Conservation (phyloP, 75 land plant genomes). For the Pinus albicaulis region DNA sequence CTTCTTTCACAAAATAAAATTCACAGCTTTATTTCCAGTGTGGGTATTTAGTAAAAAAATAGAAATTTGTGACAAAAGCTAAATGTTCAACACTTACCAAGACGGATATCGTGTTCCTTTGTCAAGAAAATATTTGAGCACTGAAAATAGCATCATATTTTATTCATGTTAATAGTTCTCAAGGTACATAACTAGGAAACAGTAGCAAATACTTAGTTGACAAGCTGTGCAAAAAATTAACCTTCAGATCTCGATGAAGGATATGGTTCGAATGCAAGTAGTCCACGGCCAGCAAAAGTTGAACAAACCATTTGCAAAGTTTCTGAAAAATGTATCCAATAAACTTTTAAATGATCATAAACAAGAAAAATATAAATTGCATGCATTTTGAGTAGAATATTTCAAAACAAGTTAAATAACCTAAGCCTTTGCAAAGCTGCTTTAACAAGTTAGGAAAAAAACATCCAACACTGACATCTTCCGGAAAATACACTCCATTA, state of each 20-base stretch:
- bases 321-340: constrained; percentile 31
- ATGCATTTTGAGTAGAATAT: not conserved
- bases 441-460: not conserved
- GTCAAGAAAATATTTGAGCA: constrained; percentile 92
- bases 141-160: constrained; percentile 29
- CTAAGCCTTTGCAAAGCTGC: not conserved
- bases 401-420: not conserved
- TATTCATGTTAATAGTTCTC: not conserved
- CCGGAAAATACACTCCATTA: constrained; percentile 77
- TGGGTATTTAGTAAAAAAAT: not conserved
- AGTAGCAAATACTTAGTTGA: not conserved
- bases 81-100: constrained; percentile 38
- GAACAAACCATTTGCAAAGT: constrained; percentile 62
- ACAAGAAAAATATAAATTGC: not conserved
- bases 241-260: constrained; percentile 91
- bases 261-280: constrained; percentile 80
- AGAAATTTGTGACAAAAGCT: not conserved
- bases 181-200: not conserved
- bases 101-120: constrained; percentile 73
- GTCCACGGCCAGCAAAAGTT: constrained; percentile 75
- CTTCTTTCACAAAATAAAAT: not conserved
- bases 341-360: not conserved
- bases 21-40: constrained; percentile 29
- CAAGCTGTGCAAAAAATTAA: constrained; percentile 7
- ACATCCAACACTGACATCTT: constrained; percentile 57